phyloP scores from a whole-genome alignment of 1,284 basidiomycete genomes.

The Schizophyllum amplum region DNA sequence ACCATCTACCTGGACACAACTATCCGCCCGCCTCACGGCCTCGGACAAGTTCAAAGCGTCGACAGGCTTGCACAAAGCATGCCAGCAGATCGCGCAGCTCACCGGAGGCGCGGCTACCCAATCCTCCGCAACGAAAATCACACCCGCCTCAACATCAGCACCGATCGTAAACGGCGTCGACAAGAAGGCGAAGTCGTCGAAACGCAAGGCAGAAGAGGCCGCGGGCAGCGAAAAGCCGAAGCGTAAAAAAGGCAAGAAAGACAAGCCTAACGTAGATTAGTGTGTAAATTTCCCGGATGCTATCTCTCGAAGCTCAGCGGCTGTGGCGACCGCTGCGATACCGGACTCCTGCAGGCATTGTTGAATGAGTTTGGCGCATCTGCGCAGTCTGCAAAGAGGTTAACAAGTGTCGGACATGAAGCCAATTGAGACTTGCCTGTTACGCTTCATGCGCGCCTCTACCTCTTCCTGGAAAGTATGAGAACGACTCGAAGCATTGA shows the following conservation, averaged over 20 bases:
- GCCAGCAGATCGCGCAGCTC: slow-evolving; percentile 27
- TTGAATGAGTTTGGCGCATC: slow-evolving; percentile 20
- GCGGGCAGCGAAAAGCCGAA: slow-evolving; percentile 10
- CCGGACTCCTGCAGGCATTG: slow-evolving; percentile 13
- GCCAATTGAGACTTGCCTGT: slow-evolving; percentile 28
- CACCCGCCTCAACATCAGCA: slow-evolving; percentile 1
- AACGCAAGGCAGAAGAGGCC: slow-evolving; percentile 12
- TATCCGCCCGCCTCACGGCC: slow-evolving; percentile 23
- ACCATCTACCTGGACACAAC: slow-evolving; percentile 25
- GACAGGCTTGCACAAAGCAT: slow-evolving; percentile 31
- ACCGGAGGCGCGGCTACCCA: neutral
- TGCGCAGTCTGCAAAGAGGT: slow-evolving; percentile 19
- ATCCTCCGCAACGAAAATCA: neutral
- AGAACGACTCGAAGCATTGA: slow-evolving; percentile 48
- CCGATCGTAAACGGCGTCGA: slow-evolving; percentile 9
- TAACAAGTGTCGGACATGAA: neutral
- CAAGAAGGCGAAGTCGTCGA: slow-evolving; percentile 5
- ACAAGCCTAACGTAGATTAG: slow-evolving; percentile 27
- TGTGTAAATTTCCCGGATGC: neutral
- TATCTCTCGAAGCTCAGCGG: slow-evolving; percentile 3
- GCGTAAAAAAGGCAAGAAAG: slow-evolving; percentile 36
- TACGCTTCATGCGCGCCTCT: slow-evolving; percentile 39
- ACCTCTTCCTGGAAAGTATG: slow-evolving; percentile 47
- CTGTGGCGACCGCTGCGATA: neutral
- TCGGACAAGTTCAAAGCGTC: slow-evolving; percentile 34